Conservation (phyloP, 805 yeast species). For the Ogataea henricii region DNA sequence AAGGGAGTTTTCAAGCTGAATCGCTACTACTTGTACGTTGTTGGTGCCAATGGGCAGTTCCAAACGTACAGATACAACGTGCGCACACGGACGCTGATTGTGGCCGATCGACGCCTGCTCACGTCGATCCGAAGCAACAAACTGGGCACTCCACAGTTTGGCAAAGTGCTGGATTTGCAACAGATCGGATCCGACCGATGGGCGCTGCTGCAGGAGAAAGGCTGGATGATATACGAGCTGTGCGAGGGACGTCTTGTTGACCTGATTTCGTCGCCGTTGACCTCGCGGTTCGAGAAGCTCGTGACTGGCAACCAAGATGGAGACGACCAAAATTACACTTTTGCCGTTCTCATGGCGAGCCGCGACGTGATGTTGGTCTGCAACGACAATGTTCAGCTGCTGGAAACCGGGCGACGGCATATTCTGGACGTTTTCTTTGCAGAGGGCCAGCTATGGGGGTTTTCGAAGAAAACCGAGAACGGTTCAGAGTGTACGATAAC, state of each 20-base stretch:
- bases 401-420: conserved; percentile 2
- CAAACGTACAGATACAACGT: conserved; percentile 21
- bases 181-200: conserved; percentile 17
- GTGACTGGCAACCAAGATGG: background rate
- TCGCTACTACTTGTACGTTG: conserved; percentile 22
- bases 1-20: conserved; percentile 23
- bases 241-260: conserved; percentile 14
- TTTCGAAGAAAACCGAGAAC: background rate
- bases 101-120: conserved; percentile 16
- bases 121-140: conserved; percentile 7
- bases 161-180: conserved; percentile 22
- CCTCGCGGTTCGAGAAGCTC: conserved; percentile 21
- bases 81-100: conserved; percentile 3
- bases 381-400: conserved; percentile 15
- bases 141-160: conserved; percentile 25
- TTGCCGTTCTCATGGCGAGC: conserved; percentile 25
- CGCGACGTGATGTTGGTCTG: conserved; percentile 22
- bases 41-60: conserved; percentile 24
- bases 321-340: conserved; percentile 10
- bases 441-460: conserved; percentile 7
- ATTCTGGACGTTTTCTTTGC: conserved; percentile 5
- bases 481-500: background rate
- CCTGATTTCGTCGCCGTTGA: conserved; percentile 29
- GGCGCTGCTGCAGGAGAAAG: conserved; percentile 31
- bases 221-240: conserved; percentile 32